These are phyloP conservation scores for Zalaria sp. DNA, from an alignment of 2,329 filamentous ascomycete genomes.

Conservation along the genomic window DNA sequence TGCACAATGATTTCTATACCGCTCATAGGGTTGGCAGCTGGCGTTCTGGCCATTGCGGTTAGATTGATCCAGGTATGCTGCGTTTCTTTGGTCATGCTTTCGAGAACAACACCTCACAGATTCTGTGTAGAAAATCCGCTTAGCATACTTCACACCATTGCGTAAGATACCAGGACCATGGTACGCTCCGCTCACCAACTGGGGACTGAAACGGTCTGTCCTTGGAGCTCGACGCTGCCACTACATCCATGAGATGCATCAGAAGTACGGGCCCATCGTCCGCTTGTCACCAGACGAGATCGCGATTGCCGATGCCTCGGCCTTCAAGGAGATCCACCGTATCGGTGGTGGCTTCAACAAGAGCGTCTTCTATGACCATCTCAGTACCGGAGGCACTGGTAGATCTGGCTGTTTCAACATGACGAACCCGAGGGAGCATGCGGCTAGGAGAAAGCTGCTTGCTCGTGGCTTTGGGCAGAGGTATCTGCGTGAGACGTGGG, in stretches of 20 bases:
- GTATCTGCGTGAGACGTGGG: slow-evolving; percentile 18
- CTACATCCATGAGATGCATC: slow-evolving; percentile 23
- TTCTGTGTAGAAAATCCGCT: neutral
- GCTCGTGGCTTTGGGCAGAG: slow-evolving; percentile 17
- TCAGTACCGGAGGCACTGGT: slow-evolving; percentile 6
- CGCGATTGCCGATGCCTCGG: slow-evolving; percentile 13
- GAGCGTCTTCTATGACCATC: slow-evolving; percentile 14
- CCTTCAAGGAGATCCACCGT: slow-evolving; percentile 17
- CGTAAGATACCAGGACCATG: slow-evolving; percentile 16
- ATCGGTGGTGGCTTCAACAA: slow-evolving; percentile 15
- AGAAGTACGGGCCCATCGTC: slow-evolving; percentile 25
- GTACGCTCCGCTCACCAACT: slow-evolving; percentile 12
- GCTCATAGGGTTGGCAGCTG: too few species aligned
- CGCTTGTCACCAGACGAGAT: slow-evolving; percentile 18
- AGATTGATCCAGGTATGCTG: too few species aligned
- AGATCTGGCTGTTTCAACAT: slow-evolving; percentile 21
- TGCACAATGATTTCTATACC: too few species aligned
- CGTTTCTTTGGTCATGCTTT: too few species aligned
- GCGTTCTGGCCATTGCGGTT: too few species aligned
- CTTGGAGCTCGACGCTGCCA: slow-evolving; percentile 23
- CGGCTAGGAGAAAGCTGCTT: slow-evolving; percentile 17
- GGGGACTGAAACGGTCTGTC: slow-evolving; percentile 22
- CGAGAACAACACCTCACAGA: too few species aligned
- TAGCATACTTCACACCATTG: slow-evolving; percentile 8
- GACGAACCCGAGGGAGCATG: slow-evolving; percentile 18